Percentiles rank a stretch among this genome's conserved stretches.
phyloP scores from a whole-genome alignment of 305 asterid species.

The Plantago rigida region DNA sequence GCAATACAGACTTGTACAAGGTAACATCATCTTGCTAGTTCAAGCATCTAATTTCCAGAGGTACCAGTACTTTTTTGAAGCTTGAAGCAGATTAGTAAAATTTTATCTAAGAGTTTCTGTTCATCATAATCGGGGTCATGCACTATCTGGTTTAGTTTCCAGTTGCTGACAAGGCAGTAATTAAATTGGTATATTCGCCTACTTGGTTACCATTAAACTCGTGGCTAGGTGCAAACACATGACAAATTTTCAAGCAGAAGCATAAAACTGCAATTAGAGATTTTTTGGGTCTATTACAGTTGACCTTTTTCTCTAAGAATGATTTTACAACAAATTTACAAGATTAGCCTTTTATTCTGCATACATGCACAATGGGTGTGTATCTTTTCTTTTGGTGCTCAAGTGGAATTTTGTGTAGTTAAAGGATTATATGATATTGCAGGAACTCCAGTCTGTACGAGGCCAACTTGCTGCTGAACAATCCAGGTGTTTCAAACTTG shows the following conservation, averaged over 20 bases:
- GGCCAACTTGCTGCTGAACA: conserved; percentile 94
- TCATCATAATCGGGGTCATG: not conserved
- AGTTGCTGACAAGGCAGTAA: not conserved
- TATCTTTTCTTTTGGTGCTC: not conserved
- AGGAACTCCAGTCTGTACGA: conserved; percentile 93
- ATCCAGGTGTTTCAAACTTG: conserved; percentile 96
- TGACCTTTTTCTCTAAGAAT: not conserved
- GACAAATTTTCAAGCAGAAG: not conserved
- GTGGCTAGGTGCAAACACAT: not conserved
- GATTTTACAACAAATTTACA: not conserved
- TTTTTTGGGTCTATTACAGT: not conserved
- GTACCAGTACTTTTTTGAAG: too few relatives aligned
- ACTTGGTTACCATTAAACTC: too few relatives aligned
- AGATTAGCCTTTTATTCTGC: conserved; percentile 3
- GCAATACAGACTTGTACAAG: conserved; percentile 69
- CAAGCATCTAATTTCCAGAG: conserved; percentile 17
- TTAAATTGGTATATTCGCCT: not conserved
- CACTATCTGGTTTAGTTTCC: not conserved
- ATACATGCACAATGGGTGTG: not conserved
- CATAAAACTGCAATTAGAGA: not conserved
- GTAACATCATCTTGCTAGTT: conserved; percentile 37
- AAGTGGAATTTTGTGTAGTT: conserved; percentile 6
- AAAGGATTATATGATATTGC: conserved; percentile 26
- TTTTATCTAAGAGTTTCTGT: too few relatives aligned
- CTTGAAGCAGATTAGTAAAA: too few relatives aligned